A percentile compares a stretch with the other conserved stretches of the same genome.
These are phyloP conservation scores for Trichoderma sp. DNA, from an alignment of 2,329 filamentous ascomycete genomes.

Conservation along the genomic window DNA sequence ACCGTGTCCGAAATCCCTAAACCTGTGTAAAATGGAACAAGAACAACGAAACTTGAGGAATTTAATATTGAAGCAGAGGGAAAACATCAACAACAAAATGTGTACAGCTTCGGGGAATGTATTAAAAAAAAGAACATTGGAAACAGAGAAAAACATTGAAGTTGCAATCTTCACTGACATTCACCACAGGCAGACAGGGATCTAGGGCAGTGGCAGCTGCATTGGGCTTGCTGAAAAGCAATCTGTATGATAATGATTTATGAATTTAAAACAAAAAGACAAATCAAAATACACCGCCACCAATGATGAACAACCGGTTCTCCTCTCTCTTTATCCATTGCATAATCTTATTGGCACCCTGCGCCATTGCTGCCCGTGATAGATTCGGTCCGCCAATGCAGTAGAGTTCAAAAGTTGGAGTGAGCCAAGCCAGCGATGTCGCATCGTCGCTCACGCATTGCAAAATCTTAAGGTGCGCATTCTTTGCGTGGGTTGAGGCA, in stretches of 20 bases:
- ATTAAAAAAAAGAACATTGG: neutral
- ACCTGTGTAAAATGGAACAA: slow-evolving; percentile 17
- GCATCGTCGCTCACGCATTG: slow-evolving; percentile 74
- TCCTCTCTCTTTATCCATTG: slow-evolving; percentile 92
- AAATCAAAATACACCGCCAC: slow-evolving; percentile 76
- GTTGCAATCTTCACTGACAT: neutral
- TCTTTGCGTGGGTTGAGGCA: slow-evolving; percentile 77
- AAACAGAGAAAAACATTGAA: neutral
- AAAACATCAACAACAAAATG: neutral
- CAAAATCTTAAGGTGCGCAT: slow-evolving; percentile 81
- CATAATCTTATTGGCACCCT: slow-evolving; percentile 83
- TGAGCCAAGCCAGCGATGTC: slow-evolving; percentile 85
- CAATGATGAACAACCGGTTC: slow-evolving; percentile 93
- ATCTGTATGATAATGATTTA: slow-evolving; percentile 21
- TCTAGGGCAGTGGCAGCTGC: neutral
- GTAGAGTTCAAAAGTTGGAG: slow-evolving; percentile 89
- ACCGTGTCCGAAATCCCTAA: slow-evolving; percentile 23
- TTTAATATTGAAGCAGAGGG: neutral
- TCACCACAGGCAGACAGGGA: neutral
- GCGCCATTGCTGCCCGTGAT: slow-evolving; percentile 65
- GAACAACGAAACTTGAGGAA: neutral
- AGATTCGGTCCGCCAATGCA: slow-evolving; percentile 81
- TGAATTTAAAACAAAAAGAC: slow-evolving; percentile 1
- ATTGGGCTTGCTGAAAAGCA: neutral
- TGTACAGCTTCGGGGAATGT: neutral